A percentile compares a stretch with the other conserved stretches of the same genome.
phyloP scores from a whole-genome alignment of 2,329 filamentous ascomycete species.

The Apiospora arundinis region DNA sequence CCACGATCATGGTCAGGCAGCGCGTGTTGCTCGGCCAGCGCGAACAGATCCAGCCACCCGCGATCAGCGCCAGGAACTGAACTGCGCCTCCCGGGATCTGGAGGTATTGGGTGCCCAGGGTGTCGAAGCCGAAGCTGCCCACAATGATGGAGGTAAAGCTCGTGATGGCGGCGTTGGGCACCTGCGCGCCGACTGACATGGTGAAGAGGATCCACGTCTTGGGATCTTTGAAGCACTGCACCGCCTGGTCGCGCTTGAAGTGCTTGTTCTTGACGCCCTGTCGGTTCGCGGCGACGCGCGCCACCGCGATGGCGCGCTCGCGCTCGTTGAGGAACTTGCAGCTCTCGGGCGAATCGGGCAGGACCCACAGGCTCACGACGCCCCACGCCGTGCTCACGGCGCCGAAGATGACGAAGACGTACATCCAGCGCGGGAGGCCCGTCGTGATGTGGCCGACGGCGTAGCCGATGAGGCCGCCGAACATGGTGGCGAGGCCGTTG shows the following conservation, averaged over 20 bases:
- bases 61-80: slow-evolving; percentile 59
- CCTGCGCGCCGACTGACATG: slow-evolving; percentile 58
- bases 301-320: slow-evolving; percentile 61
- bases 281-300: slow-evolving; percentile 56
- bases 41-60: slow-evolving; percentile 58
- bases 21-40: slow-evolving; percentile 55
- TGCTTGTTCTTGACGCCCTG: slow-evolving; percentile 61
- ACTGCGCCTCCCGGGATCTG: slow-evolving; percentile 66
- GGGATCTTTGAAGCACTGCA: slow-evolving; percentile 53
- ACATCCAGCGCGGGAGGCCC: slow-evolving; percentile 39
- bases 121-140: slow-evolving; percentile 46
- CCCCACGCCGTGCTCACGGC: slow-evolving; percentile 63
- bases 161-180: slow-evolving; percentile 63
- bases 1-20: slow-evolving; percentile 61
- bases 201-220: slow-evolving; percentile 64
- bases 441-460: slow-evolving; percentile 63
- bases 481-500: slow-evolving; percentile 66
- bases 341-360: slow-evolving; percentile 68
- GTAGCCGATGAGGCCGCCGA: slow-evolving; percentile 64
- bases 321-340: slow-evolving; percentile 64
- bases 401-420: slow-evolving; percentile 63
- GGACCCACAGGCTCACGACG: slow-evolving; percentile 59
- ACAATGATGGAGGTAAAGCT: slow-evolving; percentile 44
- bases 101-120: slow-evolving; percentile 60
- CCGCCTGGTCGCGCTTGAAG: slow-evolving; percentile 53